Evolutionary conservation across 768 basidiomycete species (phyloP).

Genomic region (Sutorius australiensis): DNA sequence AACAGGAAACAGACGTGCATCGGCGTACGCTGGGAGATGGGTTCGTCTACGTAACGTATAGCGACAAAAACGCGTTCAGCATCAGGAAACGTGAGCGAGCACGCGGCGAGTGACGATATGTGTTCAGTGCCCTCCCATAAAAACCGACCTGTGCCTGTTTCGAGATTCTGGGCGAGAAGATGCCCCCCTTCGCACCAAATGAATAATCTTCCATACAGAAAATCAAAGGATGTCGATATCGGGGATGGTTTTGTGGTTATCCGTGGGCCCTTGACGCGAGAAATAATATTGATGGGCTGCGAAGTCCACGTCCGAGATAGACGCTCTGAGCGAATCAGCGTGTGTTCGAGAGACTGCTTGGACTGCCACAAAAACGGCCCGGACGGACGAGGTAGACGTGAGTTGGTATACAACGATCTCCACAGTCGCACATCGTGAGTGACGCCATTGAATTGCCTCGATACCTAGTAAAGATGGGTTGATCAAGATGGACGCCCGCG

Average conservation of each 20-base stretch:
- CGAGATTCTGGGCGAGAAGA: slow-evolving; percentile 19
- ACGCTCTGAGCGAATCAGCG: slow-evolving; percentile 16
- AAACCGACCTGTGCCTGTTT: slow-evolving; percentile 19
- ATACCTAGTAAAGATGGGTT: slow-evolving; percentile 11
- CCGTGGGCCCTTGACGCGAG: slow-evolving; percentile 13
- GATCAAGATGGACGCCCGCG: not conserved
- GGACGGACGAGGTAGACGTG: slow-evolving; percentile 18
- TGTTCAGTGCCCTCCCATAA: slow-evolving; percentile 10
- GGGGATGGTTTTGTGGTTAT: slow-evolving; percentile 11
- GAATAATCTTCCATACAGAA: slow-evolving; percentile 24
- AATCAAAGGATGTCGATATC: slow-evolving; percentile 16
- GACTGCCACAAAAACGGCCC: slow-evolving; percentile 25
- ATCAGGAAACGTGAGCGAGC: slow-evolving; percentile 17
- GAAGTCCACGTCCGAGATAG: slow-evolving; percentile 21
- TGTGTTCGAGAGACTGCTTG: slow-evolving; percentile 14
- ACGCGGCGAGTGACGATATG: slow-evolving; percentile 20
- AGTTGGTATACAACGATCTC: slow-evolving; percentile 16
- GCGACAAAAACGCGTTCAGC: slow-evolving; percentile 19
- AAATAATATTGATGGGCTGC: slow-evolving; percentile 7
- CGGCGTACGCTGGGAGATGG: slow-evolving; percentile 15
- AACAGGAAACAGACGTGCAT: slow-evolving; percentile 12
- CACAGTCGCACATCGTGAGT: slow-evolving; percentile 17
- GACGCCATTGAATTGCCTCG: slow-evolving; percentile 14
- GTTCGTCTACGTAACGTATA: slow-evolving; percentile 14
- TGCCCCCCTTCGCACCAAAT: slow-evolving; percentile 21